Evolutionary conservation across 805 yeast genomes (phyloP).

Genomic region (Yarrowia sp.): DNA sequence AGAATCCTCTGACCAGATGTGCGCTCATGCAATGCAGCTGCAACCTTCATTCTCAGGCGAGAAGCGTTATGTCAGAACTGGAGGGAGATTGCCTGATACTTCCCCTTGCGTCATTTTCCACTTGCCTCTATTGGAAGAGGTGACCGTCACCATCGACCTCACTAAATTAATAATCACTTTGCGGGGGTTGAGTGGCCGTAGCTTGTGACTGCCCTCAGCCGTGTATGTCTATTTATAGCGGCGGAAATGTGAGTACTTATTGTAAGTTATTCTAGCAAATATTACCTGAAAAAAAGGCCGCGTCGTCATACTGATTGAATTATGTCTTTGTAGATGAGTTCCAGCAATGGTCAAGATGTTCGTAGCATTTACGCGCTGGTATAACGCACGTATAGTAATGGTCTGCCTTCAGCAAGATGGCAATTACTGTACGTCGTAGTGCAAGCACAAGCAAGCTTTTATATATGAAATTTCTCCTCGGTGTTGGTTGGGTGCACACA

Average conservation of each 20-base stretch:
- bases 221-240: background rate
- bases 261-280: too few relatives aligned
- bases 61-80: background rate
- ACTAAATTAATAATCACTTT: background rate
- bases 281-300: background rate
- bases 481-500: too few relatives aligned
- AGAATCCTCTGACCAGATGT: background rate
- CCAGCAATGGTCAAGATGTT: too few relatives aligned
- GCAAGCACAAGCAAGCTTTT: background rate
- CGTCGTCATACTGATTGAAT: too few relatives aligned
- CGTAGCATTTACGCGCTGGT: too few relatives aligned
- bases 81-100: background rate
- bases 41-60: background rate
- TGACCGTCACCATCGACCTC: background rate
- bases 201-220: background rate
- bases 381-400: too few relatives aligned
- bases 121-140: background rate
- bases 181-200: background rate
- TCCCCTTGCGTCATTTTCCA: background rate
- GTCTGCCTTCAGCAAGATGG: too few relatives aligned
- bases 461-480: too few relatives aligned
- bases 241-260: background rate
- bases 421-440: background rate
- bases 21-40: conserved; percentile 14
- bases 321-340: too few relatives aligned